phyloP scores from a whole-genome alignment of 2,329 filamentous ascomycete genomes.

The Fusarium subtropicale region DNA sequence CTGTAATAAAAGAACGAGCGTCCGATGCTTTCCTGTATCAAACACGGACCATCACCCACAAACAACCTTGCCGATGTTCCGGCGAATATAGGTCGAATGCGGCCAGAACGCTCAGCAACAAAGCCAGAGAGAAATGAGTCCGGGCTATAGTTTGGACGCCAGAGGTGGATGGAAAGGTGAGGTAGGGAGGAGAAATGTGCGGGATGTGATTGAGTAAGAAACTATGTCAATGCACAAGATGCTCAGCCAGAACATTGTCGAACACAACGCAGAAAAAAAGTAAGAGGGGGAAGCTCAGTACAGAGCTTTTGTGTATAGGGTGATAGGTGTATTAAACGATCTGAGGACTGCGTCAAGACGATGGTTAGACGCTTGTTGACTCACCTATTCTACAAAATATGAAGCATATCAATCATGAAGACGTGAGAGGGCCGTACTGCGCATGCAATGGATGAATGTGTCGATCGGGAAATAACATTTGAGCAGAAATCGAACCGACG shows the following conservation, averaged over 20 bases:
- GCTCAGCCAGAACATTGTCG: background rate
- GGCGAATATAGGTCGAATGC: slow-evolving; percentile 1
- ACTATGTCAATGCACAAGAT: slow-evolving; percentile 2
- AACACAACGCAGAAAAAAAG: background rate
- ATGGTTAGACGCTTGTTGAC: slow-evolving; percentile 1
- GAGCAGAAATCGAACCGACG: background rate
- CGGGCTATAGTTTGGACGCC: slow-evolving; percentile 7
- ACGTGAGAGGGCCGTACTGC: background rate
- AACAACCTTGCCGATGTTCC: slow-evolving; percentile 11
- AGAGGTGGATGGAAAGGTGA: slow-evolving; percentile 1
- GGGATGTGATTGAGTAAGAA: slow-evolving; percentile 26
- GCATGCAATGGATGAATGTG: background rate
- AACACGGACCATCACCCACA: slow-evolving; percentile 4
- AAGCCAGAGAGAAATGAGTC: background rate
- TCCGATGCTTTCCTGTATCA: background rate
- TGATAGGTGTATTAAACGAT: slow-evolving; percentile 6
- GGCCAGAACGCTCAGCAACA: slow-evolving; percentile 7
- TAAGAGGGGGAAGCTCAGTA: background rate
- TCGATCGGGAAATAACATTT: background rate
- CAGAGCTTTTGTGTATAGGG: background rate
- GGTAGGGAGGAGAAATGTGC: slow-evolving; percentile 9
- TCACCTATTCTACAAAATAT: slow-evolving; percentile 20
- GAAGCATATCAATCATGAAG: background rate
- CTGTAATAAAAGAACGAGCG: background rate
- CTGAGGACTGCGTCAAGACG: background rate